phyloP scores from a whole-genome alignment of 441 rosid species.

The Populus tomentosa region DNA sequence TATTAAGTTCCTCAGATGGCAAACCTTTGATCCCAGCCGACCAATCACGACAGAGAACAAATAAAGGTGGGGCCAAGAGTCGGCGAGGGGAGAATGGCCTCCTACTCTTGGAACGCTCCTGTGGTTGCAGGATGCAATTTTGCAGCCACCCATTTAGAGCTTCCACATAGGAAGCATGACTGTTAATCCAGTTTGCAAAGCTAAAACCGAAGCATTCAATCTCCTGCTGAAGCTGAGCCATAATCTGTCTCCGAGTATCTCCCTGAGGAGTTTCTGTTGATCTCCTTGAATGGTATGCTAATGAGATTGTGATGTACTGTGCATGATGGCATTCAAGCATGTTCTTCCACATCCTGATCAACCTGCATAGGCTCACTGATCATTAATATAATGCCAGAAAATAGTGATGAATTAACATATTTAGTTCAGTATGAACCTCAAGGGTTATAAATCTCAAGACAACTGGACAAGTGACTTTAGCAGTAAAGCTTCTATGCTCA shows the following conservation, averaged over 20 bases:
- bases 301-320: conserved; percentile 86
- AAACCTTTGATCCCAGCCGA: conserved; percentile 57
- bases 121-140: conserved; percentile 67
- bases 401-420: not conserved
- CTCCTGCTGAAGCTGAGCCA: conserved; percentile 65
- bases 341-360: conserved; percentile 88
- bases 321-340: conserved; percentile 94
- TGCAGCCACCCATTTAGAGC: conserved; percentile 82
- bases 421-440: no score
- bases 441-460: no score
- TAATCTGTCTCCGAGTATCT: conserved; percentile 34
- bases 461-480: no score
- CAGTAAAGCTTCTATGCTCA: no score
- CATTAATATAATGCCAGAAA: not conserved
- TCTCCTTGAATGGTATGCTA: conserved; percentile 76
- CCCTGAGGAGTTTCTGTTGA: conserved; percentile 34
- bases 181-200: conserved; percentile 69
- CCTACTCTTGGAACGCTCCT: conserved; percentile 56
- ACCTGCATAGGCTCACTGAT: conserved; percentile 36
- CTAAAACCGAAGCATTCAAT: conserved; percentile 77
- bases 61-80: conserved; percentile 71
- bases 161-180: conserved; percentile 61
- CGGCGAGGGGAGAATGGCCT: conserved; percentile 75
- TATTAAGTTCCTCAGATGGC: conserved; percentile 62
- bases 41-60: conserved; percentile 81